phyloP scores from a whole-genome alignment of 306 rosid species.

The Quercus glauca region DNA sequence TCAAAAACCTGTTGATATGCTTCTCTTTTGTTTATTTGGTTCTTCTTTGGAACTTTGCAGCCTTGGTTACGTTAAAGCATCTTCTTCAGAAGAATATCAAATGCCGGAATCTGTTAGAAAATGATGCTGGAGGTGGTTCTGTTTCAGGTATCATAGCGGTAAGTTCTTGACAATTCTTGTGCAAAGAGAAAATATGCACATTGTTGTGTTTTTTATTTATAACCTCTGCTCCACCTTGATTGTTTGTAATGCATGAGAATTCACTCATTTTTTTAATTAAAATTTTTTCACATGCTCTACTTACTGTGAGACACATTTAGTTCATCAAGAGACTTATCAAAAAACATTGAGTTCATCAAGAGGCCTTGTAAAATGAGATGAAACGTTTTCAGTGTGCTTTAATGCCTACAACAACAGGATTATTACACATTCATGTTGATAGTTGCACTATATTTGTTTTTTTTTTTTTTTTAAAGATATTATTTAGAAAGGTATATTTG shows the following conservation, averaged over 20 bases:
- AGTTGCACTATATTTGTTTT: no score
- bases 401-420: background rate
- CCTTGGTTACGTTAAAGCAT: constrained; percentile 83
- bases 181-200: background rate
- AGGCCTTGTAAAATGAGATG: background rate
- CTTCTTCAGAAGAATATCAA: constrained; percentile 89
- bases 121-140: constrained; percentile 94
- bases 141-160: constrained; percentile 76
- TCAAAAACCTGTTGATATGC: background rate
- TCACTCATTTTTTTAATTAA: background rate
- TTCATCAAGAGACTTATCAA: background rate
- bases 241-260: background rate
- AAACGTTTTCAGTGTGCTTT: background rate
- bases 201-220: background rate
- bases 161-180: constrained; percentile 28
- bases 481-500: background rate
- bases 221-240: background rate
- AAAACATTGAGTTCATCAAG: background rate
- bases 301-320: background rate
- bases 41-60: constrained; percentile 47
- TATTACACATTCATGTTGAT: no score
- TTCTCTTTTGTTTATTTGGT: background rate
- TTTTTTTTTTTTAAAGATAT: background rate
- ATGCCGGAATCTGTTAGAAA: constrained; percentile 94
- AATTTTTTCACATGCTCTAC: background rate